Evolutionary conservation across 176 grass and related monocot genomes (phyloP), one percentile per base, ranked within the genome.

Genomic region (Canna indica): DNA sequence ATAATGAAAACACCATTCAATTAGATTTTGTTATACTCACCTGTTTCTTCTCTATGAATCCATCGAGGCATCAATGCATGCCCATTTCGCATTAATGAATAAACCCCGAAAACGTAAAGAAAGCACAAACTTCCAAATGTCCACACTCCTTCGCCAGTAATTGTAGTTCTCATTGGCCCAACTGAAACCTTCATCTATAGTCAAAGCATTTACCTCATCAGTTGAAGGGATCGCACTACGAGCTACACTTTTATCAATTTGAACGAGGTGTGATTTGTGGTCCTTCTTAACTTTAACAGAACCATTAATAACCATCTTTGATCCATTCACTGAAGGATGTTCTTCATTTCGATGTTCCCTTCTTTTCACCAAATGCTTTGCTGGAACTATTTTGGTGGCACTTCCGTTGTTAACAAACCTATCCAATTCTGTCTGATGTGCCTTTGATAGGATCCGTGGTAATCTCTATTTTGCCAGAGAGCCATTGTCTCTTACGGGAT

Each of bases 111-210:
- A 29, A 32, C 82, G 74, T 59, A 96, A 57, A 80, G 83, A 84
- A 57, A 96, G 59, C 59, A 96, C 91, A 47, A 96, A 96, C 44
- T 88, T 91, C 91, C 91, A 96, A 80, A 96, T 86, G 75, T 96
- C 88, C 41, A 70, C 28, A 31, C 83, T 88, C 84, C 91, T 88
- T 75, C 91, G 91, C 83, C 71, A 81, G n/a, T 81, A 70, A 73
- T 82, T 96, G 68, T 96, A 96, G 70, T 73, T 91, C 36, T 91
- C 88, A 79, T 91, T 91, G 25, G 91, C 88, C 91, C 91, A 96
- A 71, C 88, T 96, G 71, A 96, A 96, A 38, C 88, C 88, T 71
- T 96, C 91, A 13, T 96, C 91, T 39, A 85, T 86, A 56, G 91
- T 88, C 78, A 96, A 80, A 82, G 91, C 56, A 65, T 75, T 88